These are phyloP conservation scores for Hebeloma cylindrosporum DNA, from an alignment of 768 basidiomycete genomes.

Conservation along the genomic window DNA sequence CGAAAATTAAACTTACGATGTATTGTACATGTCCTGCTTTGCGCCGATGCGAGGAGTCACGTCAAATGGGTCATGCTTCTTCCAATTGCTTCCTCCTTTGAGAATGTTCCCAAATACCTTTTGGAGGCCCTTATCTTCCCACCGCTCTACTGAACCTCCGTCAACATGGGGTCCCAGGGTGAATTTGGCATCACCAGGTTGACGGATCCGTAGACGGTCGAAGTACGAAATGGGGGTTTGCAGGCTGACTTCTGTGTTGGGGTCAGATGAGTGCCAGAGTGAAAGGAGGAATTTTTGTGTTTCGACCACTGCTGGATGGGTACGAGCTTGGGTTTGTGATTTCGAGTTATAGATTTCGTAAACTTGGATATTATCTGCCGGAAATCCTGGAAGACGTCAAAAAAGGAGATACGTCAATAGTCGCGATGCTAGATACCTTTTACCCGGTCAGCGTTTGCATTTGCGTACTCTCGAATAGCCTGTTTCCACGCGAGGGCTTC, in stretches of 20 bases:
- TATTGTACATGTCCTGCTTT: constrained; percentile 60
- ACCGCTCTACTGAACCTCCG: constrained; percentile 53
- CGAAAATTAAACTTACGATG: constrained; percentile 40
- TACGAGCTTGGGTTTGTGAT: constrained; percentile 64
- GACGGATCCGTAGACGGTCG: constrained; percentile 72
- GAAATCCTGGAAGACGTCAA: constrained; percentile 51
- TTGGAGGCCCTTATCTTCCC: constrained; percentile 49
- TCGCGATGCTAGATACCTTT: constrained; percentile 37
- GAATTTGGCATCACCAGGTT: constrained; percentile 68
- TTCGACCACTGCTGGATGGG: constrained; percentile 56
- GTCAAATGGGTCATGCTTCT: constrained; percentile 50
- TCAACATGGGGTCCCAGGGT: constrained; percentile 63
- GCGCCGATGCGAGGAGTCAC: constrained; percentile 47
- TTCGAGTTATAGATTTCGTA: constrained; percentile 74
- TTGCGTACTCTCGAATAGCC: constrained; percentile 53
- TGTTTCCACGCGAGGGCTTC: constrained; percentile 63
- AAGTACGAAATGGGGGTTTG: constrained; percentile 70
- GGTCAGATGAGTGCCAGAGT: constrained; percentile 56
- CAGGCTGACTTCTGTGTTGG: constrained; percentile 44
- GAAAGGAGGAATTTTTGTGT: constrained; percentile 59
- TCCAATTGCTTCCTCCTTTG: constrained; percentile 43
- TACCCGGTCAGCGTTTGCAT: constrained; percentile 43
- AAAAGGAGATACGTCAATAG: background rate
- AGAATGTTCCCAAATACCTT: constrained; percentile 45
- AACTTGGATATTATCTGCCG: constrained; percentile 64